phyloP scores from a whole-genome alignment of 345 rosid genomes.

The Citrus reticulata region DNA sequence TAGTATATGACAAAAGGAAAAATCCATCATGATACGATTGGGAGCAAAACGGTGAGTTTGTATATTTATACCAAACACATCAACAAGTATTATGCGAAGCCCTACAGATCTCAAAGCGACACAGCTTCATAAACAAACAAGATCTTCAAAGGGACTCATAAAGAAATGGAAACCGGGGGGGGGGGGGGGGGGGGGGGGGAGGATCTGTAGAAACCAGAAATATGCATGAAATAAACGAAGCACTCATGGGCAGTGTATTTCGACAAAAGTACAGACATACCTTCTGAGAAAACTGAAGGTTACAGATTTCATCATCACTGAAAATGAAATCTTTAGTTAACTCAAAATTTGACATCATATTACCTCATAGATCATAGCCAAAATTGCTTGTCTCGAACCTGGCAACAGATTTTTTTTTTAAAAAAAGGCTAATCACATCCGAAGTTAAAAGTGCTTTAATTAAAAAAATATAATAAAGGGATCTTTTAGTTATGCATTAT shows the following conservation, averaged over 20 bases:
- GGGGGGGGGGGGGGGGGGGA: neutral
- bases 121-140: neutral
- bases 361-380: slow-evolving; percentile 3
- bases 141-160: slow-evolving; percentile 3
- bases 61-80: slow-evolving; percentile 4
- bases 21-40: neutral
- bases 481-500: neutral
- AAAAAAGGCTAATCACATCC: neutral
- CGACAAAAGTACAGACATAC: slow-evolving; percentile 34
- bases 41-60: neutral
- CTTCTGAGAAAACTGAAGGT: slow-evolving; percentile 17
- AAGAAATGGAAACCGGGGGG: neutral
- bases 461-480: neutral
- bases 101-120: slow-evolving; percentile 8
- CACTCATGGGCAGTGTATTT: slow-evolving; percentile 7
- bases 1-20: neutral
- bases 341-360: slow-evolving; percentile 6
- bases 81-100: too few species aligned
- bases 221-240: slow-evolving; percentile 14
- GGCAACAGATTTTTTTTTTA: neutral
- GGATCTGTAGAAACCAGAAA: neutral
- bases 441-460: neutral
- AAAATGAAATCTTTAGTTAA: slow-evolving; percentile 8
- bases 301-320: slow-evolving; percentile 6
- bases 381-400: neutral